These are phyloP conservation scores for Gossypium anomalum DNA, from an alignment of 345 rosid genomes.

Conservation along the genomic window DNA sequence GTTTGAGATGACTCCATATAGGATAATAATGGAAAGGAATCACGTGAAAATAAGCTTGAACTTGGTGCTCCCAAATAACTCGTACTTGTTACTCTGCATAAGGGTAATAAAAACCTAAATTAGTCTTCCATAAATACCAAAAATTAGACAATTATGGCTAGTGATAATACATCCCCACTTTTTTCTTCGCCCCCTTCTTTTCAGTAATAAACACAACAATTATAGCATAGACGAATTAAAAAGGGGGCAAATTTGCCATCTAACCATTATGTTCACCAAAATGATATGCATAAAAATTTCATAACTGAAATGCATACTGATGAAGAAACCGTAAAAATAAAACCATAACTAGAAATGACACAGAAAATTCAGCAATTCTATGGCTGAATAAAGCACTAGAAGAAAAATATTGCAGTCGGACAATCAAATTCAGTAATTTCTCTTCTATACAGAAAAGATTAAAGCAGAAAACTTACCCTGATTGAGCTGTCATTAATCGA, in stretches of 20 bases:
- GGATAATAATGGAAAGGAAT: constrained; percentile 48
- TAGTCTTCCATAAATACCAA: constrained; percentile 4
- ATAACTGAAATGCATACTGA: not conserved
- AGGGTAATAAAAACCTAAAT: constrained; percentile 1
- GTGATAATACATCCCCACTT: not conserved
- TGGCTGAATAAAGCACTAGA: constrained; percentile 17
- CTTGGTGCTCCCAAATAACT: constrained; percentile 49
- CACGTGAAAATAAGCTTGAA: constrained; percentile 63
- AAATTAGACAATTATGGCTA: not conserved
- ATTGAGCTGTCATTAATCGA: not conserved
- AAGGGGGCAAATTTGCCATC: not conserved
- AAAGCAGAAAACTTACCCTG: constrained; percentile 15
- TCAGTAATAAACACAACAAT: not conserved
- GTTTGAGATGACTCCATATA: not conserved
- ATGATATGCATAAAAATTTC: not conserved
- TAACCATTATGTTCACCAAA: not conserved
- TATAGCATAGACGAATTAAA: not conserved
- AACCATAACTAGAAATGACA: not conserved
- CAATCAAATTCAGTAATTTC: not conserved
- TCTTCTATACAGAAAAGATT: not conserved
- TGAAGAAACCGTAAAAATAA: not conserved
- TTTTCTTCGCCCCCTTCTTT: not conserved
- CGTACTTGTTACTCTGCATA: constrained; percentile 39
- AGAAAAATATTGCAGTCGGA: not conserved
- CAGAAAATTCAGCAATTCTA: not conserved